phyloP scores from a whole-genome alignment of 305 asterid genomes.

The Stenogyne calaminthoides region DNA sequence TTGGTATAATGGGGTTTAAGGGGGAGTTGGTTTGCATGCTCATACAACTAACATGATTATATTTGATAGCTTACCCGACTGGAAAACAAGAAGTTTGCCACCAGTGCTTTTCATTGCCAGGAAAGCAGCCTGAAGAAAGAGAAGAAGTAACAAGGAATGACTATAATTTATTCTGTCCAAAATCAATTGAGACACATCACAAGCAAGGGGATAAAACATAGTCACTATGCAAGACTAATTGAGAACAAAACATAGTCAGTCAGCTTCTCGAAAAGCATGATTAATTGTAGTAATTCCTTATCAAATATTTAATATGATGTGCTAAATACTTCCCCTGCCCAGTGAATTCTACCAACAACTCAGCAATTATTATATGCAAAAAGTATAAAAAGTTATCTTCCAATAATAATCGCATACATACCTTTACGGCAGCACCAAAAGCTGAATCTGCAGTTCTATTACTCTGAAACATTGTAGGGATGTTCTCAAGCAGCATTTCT shows the following conservation, averaged over 20 bases:
- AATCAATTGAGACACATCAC: slow-evolving; percentile 21
- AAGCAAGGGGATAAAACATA: slow-evolving; percentile 16
- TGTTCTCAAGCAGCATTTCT: slow-evolving; percentile 84
- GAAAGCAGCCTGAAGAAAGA: slow-evolving; percentile 81
- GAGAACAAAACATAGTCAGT: not conserved
- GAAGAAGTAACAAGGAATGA: slow-evolving; percentile 24
- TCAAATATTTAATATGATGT: slow-evolving; percentile 21
- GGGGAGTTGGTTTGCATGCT: not conserved
- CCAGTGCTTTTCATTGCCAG: slow-evolving; percentile 98
- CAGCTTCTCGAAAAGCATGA: slow-evolving; percentile 1
- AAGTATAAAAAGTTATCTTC: not conserved
- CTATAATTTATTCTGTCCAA: slow-evolving; percentile 14
- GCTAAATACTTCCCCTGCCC: slow-evolving; percentile 20
- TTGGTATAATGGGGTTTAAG: slow-evolving; percentile 18
- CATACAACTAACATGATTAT: slow-evolving; percentile 3
- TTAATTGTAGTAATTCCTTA: slow-evolving; percentile 3
- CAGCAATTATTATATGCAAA: not conserved
- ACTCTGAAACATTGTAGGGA: slow-evolving; percentile 89
- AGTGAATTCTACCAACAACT: slow-evolving; percentile 19
- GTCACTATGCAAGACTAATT: slow-evolving; percentile 1
- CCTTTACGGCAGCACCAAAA: slow-evolving; percentile 97
- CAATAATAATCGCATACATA: slow-evolving; percentile 25
- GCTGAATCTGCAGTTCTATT: slow-evolving; percentile 91
- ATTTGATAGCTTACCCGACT: slow-evolving; percentile 67
- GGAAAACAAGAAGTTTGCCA: slow-evolving; percentile 96